Evolutionary conservation across 805 yeast genomes (phyloP).

Genomic region (Lipomyces yamanashiensis): DNA sequence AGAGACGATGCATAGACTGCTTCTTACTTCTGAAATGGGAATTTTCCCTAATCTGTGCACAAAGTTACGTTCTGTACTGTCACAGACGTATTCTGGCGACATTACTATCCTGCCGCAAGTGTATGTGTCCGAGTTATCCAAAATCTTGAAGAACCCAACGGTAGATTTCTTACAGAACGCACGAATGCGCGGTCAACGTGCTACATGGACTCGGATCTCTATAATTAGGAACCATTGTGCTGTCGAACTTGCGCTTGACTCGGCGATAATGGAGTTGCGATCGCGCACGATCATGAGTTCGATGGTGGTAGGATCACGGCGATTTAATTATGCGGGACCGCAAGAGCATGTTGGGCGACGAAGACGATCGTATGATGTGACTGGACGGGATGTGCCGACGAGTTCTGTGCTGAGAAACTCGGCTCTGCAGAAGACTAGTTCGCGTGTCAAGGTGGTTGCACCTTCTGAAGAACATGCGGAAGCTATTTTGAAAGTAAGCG

Average conservation of each 20-base stretch:
- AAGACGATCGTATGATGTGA: constrained; percentile 7
- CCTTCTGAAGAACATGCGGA: neutral
- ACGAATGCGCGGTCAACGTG: constrained; percentile 80
- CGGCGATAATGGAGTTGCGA: constrained; percentile 56
- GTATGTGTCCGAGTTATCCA: constrained; percentile 58
- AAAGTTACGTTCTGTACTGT: constrained; percentile 72
- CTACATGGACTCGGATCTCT: constrained; percentile 92
- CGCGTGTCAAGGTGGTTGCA: neutral
- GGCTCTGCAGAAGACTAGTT: neutral
- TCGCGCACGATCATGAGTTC: constrained; percentile 29
- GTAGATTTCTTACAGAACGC: constrained; percentile 72
- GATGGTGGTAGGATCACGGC: constrained; percentile 19
- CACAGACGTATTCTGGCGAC: constrained; percentile 91
- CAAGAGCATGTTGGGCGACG: constrained; percentile 4
- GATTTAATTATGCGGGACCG: constrained; percentile 1
- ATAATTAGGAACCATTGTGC: constrained; percentile 88
- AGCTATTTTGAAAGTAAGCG: neutral
- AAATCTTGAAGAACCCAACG: constrained; percentile 78
- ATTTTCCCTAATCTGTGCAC: constrained; percentile 72
- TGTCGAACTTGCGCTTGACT: constrained; percentile 83
- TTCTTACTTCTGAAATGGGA: constrained; percentile 75
- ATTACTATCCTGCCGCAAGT: constrained; percentile 88
- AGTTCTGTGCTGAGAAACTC: neutral
- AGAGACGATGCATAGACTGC: constrained; percentile 79
- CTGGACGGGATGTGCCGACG: neutral